Percentiles rank a stretch among this genome's conserved stretches.
Conservation (phyloP, 1,284 basidiomycete species). For the Rhodotorula sp. region DNA sequence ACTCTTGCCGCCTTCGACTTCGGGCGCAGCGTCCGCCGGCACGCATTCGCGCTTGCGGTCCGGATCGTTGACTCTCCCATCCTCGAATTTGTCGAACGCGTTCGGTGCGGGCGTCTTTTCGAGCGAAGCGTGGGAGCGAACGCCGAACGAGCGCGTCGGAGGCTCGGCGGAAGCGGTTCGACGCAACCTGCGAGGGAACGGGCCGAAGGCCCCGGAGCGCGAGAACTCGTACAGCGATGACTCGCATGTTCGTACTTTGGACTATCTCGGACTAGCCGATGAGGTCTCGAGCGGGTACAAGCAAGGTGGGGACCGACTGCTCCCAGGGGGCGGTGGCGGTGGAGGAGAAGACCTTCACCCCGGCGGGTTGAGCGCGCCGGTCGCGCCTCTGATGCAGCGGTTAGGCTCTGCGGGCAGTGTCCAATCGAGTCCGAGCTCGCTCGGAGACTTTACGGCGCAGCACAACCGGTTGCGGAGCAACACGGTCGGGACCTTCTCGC, state of each 20-base stretch:
- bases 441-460: constrained; percentile 2
- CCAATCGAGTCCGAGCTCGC: constrained; percentile 1
- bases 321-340: not conserved
- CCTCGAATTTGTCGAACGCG: constrained; percentile 70
- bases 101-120: constrained; percentile 66
- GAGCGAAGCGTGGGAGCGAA: constrained; percentile 36
- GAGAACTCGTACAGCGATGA: constrained; percentile 60
- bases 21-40: not conserved
- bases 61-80: constrained; percentile 78
- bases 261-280: constrained; percentile 90
- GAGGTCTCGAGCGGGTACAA: constrained; percentile 8
- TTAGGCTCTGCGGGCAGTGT: constrained; percentile 32
- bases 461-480: constrained; percentile 30
- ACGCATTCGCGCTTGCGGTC: constrained; percentile 64
- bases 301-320: not conserved
- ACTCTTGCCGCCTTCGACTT: constrained; percentile 8
- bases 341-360: not conserved
- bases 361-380: not conserved
- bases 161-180: not conserved
- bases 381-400: constrained; percentile 26
- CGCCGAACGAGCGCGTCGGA: constrained; percentile 6
- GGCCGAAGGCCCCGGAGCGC: constrained; percentile 27
- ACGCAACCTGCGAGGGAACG: constrained; percentile 11
- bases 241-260: constrained; percentile 87
- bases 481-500: constrained; percentile 35